Percentiles rank a stretch among this genome's conserved stretches.
phyloP scores from a whole-genome alignment of 305 asterid species.

The Fraxinus velutina region DNA sequence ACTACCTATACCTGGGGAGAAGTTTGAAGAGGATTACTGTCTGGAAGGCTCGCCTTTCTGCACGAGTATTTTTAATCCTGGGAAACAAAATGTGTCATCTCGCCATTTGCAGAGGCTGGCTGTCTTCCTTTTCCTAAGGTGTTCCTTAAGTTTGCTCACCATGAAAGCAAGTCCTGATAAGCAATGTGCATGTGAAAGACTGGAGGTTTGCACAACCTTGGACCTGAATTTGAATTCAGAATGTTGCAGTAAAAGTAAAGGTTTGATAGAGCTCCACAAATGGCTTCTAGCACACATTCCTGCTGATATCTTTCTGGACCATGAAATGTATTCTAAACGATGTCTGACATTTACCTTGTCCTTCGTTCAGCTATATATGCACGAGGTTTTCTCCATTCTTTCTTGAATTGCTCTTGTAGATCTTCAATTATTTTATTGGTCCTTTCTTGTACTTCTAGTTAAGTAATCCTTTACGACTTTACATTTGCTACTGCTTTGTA shows the following conservation, averaged over 20 bases:
- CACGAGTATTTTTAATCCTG: conserved; percentile 37
- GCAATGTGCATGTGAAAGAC: conserved; percentile 20
- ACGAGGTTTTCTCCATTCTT: conserved; percentile 55
- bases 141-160: conserved; percentile 47
- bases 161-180: conserved; percentile 29
- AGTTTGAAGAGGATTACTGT: conserved; percentile 38
- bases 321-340: conserved; percentile 37
- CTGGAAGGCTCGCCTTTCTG: conserved; percentile 78
- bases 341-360: conserved; percentile 49
- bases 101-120: conserved; percentile 68
- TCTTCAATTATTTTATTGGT: not conserved
- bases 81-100: conserved; percentile 33
- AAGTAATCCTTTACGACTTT: not conserved
- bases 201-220: conserved; percentile 23
- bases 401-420: conserved; percentile 2
- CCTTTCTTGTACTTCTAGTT: conserved; percentile 1
- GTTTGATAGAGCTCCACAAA: conserved; percentile 46
- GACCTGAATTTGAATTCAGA: conserved; percentile 34
- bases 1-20: conserved; percentile 43
- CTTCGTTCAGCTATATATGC: conserved; percentile 78
- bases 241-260: conserved; percentile 34
- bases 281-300: conserved; percentile 68
- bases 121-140: conserved; percentile 66
- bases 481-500: not conserved
- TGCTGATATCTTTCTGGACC: conserved; percentile 40